Percentiles rank a stretch among this genome's conserved stretches.
Conservation (phyloP, 257 asterid genomes). For the Jaltomata sinuosa region DNA sequence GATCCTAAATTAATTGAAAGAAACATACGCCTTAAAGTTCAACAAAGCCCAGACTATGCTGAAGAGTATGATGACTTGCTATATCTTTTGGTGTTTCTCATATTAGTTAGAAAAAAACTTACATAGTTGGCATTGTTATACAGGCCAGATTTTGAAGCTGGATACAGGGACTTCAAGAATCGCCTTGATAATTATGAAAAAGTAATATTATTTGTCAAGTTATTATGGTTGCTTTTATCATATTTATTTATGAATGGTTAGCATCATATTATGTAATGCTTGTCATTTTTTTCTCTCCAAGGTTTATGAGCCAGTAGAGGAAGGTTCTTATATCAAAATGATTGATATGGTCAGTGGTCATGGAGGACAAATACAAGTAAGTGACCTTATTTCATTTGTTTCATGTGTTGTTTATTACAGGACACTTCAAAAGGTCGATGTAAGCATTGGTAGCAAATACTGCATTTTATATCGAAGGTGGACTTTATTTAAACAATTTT, state of each 20-base stretch:
- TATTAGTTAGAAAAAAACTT: background rate
- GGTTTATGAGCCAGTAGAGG: slow-evolving; percentile 98
- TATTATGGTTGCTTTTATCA: slow-evolving; percentile 1
- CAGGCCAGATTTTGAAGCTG: slow-evolving; percentile 99
- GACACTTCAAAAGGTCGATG: background rate
- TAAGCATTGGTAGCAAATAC: background rate
- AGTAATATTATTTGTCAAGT: slow-evolving; percentile 36
- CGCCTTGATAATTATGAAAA: slow-evolving; percentile 93
- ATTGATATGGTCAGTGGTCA: slow-evolving; percentile 97
- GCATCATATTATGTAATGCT: slow-evolving; percentile 4
- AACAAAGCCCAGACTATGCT: slow-evolving; percentile 98
- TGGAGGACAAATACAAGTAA: slow-evolving; percentile 97
- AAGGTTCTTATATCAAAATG: slow-evolving; percentile 97
- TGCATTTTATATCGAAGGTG: background rate
- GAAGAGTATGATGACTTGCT: slow-evolving; percentile 56
- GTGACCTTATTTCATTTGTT: slow-evolving; percentile 9
- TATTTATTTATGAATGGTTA: background rate
- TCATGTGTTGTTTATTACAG: background rate
- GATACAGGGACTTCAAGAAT: slow-evolving; percentile 82
- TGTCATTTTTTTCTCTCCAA: slow-evolving; percentile 16
- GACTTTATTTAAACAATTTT: background rate
- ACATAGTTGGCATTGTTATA: slow-evolving; percentile 18
- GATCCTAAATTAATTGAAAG: slow-evolving; percentile 83
- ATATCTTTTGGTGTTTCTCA: slow-evolving; percentile 16
- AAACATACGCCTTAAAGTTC: slow-evolving; percentile 99